These are phyloP conservation scores for Pascua sp. DNA, from an alignment of 1,284 basidiomycete genomes.

Conservation along the genomic window DNA sequence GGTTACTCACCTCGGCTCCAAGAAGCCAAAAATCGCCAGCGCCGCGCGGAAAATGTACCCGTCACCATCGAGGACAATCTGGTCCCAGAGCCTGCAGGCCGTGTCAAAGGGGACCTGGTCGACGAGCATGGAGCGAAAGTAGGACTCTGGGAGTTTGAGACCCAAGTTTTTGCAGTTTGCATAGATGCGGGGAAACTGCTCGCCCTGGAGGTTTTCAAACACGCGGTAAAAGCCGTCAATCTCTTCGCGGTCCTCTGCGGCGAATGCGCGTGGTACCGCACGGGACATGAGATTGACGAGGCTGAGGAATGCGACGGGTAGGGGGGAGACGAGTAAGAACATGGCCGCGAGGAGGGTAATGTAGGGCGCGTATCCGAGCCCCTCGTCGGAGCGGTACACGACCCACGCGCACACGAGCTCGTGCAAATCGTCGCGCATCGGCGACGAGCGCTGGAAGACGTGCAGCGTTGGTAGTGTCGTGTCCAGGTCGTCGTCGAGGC, in stretches of 20 bases:
- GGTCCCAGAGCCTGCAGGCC: conserved; percentile 81
- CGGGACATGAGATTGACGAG: conserved; percentile 85
- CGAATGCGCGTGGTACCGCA: conserved; percentile 81
- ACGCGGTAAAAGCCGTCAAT: conserved; percentile 60
- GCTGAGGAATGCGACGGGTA: conserved; percentile 70
- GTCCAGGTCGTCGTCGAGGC: conserved; percentile 75
- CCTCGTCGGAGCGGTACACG: conserved; percentile 82
- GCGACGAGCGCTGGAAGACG: conserved; percentile 77
- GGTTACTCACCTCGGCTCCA: conserved; percentile 64
- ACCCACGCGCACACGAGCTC: conserved; percentile 89
- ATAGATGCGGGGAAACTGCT: conserved; percentile 84
- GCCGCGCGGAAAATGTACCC: conserved; percentile 68
- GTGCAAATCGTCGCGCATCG: conserved; percentile 78
- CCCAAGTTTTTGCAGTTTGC: conserved; percentile 86
- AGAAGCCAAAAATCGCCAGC: conserved; percentile 74
- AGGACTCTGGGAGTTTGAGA: conserved; percentile 51
- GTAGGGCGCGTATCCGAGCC: conserved; percentile 66
- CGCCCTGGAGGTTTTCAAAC: conserved; percentile 46
- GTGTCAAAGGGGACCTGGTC: conserved; percentile 85
- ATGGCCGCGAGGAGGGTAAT: conserved; percentile 68
- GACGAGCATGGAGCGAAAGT: conserved; percentile 77
- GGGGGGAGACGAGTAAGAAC: conserved; percentile 80
- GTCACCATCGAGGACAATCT: conserved; percentile 50
- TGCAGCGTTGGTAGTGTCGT: conserved; percentile 81
- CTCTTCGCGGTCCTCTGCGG: conserved; percentile 73